Evolutionary conservation across 805 yeast species (phyloP), one percentile per base, ranked within the genome.

Genomic region (Wickerhamomyces mucosus): DNA sequence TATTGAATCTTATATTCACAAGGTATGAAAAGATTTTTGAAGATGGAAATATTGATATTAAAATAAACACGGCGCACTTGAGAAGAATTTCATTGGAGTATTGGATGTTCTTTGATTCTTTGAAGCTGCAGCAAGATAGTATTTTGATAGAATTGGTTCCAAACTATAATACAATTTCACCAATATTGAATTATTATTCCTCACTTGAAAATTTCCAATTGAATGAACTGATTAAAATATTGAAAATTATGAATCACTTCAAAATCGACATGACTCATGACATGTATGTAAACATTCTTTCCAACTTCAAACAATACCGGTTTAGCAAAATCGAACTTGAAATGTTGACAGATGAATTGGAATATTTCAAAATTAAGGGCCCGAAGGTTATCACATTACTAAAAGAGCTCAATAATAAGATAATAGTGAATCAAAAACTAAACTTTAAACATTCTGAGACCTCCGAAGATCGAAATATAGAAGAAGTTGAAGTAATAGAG

Each of bases 91-190:
- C 39, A 18, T 15, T 32, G 4, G 26, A 29, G 5, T 5, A 32
- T 12, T 15, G 37, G 28, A 27, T 21, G 17, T 43, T 31, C 20
- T 19, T 43, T 11, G 47, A 43, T 23, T 18, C 35, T 3, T 22
- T 32, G 8, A 15, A 28, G 3, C n/a, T 39, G 0, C 45, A 40
- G 20, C 18, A 20, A 1, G 25, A 23, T 3, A 3, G 24, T 3
- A 21, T 41, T 10, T 17, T 43, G 16, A 37, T 31, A 18, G 14
- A 22, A 14, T 36, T 38, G 8, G 18, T 36, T 1, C 43, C 42
- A 7, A 36, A 41, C 1, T 39, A 27, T 20, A 38, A 39, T n/a
- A 43, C 44, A 1, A 36, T 43, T 31, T 26, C 34, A 5, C 45
- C 45, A 3, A 18, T 41, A 5, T 12, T 43, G n/a, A 19, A 17